Conservation (phyloP, 1,284 basidiomycete species). For the Cutaneotrichosporon cyanovorans region DNA sequence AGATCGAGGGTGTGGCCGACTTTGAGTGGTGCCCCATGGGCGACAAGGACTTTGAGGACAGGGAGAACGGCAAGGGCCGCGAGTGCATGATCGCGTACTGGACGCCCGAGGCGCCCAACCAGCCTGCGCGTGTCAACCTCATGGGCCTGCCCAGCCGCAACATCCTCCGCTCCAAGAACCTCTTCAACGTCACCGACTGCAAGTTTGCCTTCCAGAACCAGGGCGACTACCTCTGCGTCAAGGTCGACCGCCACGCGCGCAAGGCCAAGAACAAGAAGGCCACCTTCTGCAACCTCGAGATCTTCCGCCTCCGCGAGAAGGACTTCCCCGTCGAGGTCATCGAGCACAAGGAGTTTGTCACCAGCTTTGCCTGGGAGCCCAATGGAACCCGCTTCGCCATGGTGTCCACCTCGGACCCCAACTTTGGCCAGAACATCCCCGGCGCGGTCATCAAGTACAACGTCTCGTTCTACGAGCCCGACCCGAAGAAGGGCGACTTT, state of each 20-base stretch:
- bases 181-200: conserved; percentile 98
- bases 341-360: conserved; percentile 93
- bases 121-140: conserved; percentile 92
- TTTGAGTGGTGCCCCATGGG: conserved; percentile 98
- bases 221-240: conserved; percentile 97
- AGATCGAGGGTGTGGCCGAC: conserved; percentile 96
- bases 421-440: conserved; percentile 77
- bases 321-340: conserved; percentile 97
- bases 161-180: conserved; percentile 87
- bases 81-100: conserved; percentile 97
- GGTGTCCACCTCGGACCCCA: conserved; percentile 89
- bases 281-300: conserved; percentile 96
- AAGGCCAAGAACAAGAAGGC: conserved; percentile 96
- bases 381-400: conserved; percentile 93
- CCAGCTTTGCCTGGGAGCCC: conserved; percentile 98
- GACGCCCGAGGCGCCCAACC: conserved; percentile 94
- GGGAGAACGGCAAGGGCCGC: conserved; percentile 52
- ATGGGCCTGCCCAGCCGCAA: conserved; percentile 80
- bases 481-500: conserved; percentile 97
- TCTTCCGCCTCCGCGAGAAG: conserved; percentile 96
- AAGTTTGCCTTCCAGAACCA: conserved; percentile 99
- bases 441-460: conserved; percentile 94
- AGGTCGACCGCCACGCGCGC: conserved; percentile 81
- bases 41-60: conserved; percentile 74
- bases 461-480: conserved; percentile 92